Evolutionary conservation across 495 filamentous ascomycete genomes (phyloP), one percentile per base, ranked within the genome.

Genomic region (Trypethelium eluteriae): DNA sequence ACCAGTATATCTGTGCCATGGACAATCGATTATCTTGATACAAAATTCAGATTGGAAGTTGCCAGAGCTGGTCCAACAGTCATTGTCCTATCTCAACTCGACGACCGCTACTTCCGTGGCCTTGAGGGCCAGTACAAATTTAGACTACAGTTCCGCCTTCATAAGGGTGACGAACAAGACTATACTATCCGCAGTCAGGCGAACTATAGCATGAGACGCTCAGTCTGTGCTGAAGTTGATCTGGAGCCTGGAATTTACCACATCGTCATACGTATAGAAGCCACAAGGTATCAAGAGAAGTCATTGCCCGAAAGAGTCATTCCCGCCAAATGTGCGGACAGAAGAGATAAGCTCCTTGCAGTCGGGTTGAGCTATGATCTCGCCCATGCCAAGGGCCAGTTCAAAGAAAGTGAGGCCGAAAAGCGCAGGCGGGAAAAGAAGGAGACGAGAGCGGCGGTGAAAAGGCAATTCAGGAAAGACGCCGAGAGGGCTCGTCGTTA

Each of bases 51-150:
- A 64, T 82, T 96, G 63, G 84, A 82, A 3, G 79, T 96, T 1
- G 81, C 80, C 10, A 84, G 88, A 68, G 76, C 80, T 1, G 85
- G 89, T 0, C 86, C 88, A 0, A 84, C 90, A 1, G 90, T 96
- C 38, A 83, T 97, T 46, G 88, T 90, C 9, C 82, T 97, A 25
- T 88, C 85, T 2, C 90, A 96, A 80, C 85, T 96, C 32, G 93
- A 98, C 73, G 81, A 85, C 38, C 85, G 93, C 5, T 98, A 96
- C 72, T 98, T 92, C 79, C 79, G 79, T 63, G 93, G 92, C 0
- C 83, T 98, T 1, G 79, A 85, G 47, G 93, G 93, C n/a, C 85
- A 91, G 73, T 98, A 95, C 70, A 74, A 71, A 14, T 96, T 93
- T 76, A 74, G 85, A 6, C 78, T 96, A 0, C 84, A 89, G 63